Base-by-base conservation (phyloP, 192 early-diverging fungal species). In the Backusella macrospora region DNA sequence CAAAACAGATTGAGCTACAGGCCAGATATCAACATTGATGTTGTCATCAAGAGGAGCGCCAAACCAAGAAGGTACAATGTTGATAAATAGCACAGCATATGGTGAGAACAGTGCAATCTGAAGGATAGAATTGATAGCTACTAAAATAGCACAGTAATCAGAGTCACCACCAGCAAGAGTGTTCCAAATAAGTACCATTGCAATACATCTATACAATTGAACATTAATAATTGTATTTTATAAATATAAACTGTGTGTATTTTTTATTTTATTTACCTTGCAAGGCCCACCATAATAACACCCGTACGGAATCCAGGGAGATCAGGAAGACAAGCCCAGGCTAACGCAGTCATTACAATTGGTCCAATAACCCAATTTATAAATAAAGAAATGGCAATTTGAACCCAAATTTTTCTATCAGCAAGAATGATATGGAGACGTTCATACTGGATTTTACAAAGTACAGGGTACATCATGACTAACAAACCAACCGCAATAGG, bases 101-200 rank as follows among this genome's bases (percentile, higher is more conserved):
- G 89, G 91, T 5, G 84, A 82, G 70, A 83, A 93, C 6, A 93
- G 73, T 9, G 83, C 68, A 49, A 93, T 84, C 69, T 92, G 91
- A 23, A 92, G 68, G 42, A 93, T 47, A 2, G 90, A 86, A 72
- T 93, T 93, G 70, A 92, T 62, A 8, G 90, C 90, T 37, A 93
- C 90, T 1, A 90, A 74, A 45, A 92, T 85, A 1, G 91, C 91
- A 75, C 89, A 91, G 67, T 88, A 92, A 34, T 91, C 86, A 9
- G 78, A 16, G 62, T 93, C 89, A 1, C 92, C 91, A 8, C 74
- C 77, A 37, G 91, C 88, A 5, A 93, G 83, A 38, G 90, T 73
- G 74, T 90, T 90, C 91, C 92, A 92, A 13, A 93, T 91, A 55
- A 93, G 72, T 4, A 93, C 92, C 91, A 93, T 92, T 43, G 92